phyloP scores from a whole-genome alignment of 306 rosid genomes.

The Medicago ruthenica region DNA sequence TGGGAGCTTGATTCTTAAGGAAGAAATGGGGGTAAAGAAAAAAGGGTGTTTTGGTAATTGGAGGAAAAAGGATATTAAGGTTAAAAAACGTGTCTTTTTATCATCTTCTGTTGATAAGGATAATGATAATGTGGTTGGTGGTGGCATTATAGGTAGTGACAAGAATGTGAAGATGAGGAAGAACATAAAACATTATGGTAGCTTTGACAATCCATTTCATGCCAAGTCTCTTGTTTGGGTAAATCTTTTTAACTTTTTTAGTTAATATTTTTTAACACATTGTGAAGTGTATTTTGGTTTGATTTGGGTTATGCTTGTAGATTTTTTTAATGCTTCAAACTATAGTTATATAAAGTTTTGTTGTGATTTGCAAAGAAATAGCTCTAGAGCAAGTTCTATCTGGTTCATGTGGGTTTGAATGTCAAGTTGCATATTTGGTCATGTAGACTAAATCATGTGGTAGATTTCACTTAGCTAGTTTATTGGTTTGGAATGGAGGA shows the following conservation, averaged over 20 bases:
- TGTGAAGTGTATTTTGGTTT: not conserved
- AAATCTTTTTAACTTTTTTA: constrained; percentile 25
- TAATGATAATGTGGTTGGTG: constrained; percentile 40
- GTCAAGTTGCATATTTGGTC: not conserved
- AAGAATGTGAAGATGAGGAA: constrained; percentile 41
- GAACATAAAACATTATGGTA: constrained; percentile 52
- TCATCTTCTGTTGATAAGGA: constrained; percentile 59
- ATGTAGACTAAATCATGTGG: not conserved
- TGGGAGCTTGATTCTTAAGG: constrained; percentile 55
- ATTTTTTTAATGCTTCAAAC: too few species aligned
- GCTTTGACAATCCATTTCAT: constrained; percentile 55
- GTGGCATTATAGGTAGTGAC: constrained; percentile 25
- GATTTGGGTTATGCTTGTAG: not conserved
- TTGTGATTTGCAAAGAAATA: too few species aligned
- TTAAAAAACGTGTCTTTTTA: constrained; percentile 63
- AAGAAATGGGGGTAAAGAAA: constrained; percentile 37
- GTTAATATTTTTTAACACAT: not conserved
- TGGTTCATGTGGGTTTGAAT: constrained; percentile 15
- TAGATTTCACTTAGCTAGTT: not conserved
- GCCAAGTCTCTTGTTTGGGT: constrained; percentile 78
- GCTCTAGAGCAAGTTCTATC: too few species aligned
- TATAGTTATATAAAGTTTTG: too few species aligned
- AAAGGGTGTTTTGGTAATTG: constrained; percentile 55
- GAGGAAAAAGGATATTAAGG: constrained; percentile 56
- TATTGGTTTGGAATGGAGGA: constrained; percentile 8